Percentiles rank a stretch among this genome's conserved stretches.
phyloP scores from a whole-genome alignment of 1,284 basidiomycete species.

The Cryptococcus hybrid region DNA sequence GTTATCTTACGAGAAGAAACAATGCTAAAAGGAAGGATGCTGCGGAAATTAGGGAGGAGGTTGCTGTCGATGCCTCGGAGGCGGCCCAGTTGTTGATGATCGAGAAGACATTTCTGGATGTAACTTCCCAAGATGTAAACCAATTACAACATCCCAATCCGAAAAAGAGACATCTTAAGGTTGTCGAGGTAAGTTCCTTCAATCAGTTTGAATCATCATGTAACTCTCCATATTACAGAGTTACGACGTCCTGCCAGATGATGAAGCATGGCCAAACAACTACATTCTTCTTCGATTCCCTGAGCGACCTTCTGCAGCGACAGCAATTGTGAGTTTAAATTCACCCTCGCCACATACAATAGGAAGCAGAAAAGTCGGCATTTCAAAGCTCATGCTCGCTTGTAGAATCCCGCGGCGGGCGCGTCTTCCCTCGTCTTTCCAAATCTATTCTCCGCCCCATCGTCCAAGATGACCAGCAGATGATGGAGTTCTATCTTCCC shows the following conservation, averaged over 20 bases:
- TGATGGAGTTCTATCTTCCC: constrained; percentile 85
- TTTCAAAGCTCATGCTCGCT: not conserved
- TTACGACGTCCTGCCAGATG: constrained; percentile 82
- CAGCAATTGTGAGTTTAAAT: constrained; percentile 63
- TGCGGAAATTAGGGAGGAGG: constrained; percentile 40
- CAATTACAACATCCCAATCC: constrained; percentile 62
- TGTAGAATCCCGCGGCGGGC: constrained; percentile 61
- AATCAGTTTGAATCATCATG: not conserved
- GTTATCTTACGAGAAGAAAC: constrained; percentile 66
- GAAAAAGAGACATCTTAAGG: constrained; percentile 70
- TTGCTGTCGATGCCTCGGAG: constrained; percentile 68
- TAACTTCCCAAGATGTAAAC: constrained; percentile 59
- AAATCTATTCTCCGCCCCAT: constrained; percentile 83
- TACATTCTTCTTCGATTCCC: constrained; percentile 86
- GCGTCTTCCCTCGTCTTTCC: constrained; percentile 58
- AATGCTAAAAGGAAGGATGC: constrained; percentile 21
- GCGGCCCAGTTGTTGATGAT: constrained; percentile 77
- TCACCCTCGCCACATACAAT: not conserved
- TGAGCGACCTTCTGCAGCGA: constrained; percentile 70
- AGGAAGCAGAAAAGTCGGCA: not conserved
- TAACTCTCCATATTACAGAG: constrained; percentile 30
- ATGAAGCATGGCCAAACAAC: constrained; percentile 81
- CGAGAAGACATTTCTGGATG: constrained; percentile 71
- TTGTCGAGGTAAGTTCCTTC: constrained; percentile 60
- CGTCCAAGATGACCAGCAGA: constrained; percentile 73